These are phyloP conservation scores for Achaetomiella virescens DNA, from an alignment of 495 filamentous ascomycete genomes.

Conservation along the genomic window DNA sequence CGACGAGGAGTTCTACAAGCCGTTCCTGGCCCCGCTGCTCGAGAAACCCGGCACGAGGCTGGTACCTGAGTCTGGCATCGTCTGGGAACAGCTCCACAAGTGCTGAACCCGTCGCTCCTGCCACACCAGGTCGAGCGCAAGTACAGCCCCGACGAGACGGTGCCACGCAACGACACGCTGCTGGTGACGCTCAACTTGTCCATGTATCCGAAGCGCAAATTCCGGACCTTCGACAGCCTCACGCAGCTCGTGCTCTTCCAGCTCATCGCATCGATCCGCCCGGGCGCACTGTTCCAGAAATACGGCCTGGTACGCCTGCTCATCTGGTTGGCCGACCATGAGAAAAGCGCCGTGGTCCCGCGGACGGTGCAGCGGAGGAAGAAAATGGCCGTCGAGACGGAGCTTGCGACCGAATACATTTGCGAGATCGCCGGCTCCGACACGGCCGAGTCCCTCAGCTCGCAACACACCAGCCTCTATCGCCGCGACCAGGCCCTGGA, in stretches of 20 bases:
- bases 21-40: conserved; percentile 58
- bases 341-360: conserved; percentile 49
- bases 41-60: conserved; percentile 49
- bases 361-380: conserved; percentile 44
- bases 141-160: conserved; percentile 18
- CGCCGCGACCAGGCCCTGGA: conserved; percentile 32
- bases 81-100: conserved; percentile 45
- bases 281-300: conserved; percentile 45
- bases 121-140: conserved; percentile 42
- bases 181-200: conserved; percentile 58
- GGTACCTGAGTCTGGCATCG: conserved; percentile 40
- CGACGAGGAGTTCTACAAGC: conserved; percentile 43
- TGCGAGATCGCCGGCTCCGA: conserved; percentile 37
- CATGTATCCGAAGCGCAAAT: conserved; percentile 34
- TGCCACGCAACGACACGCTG: conserved; percentile 55
- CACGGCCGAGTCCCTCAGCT: not conserved
- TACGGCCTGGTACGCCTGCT: conserved; percentile 70
- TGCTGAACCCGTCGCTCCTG: conserved; percentile 41
- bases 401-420: conserved; percentile 48
- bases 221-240: conserved; percentile 34
- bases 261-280: conserved; percentile 40
- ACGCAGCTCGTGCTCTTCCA: conserved; percentile 41
- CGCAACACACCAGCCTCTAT: conserved; percentile 6
- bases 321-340: conserved; percentile 49
- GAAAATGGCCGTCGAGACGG: conserved; percentile 49